Evolutionary conservation across 2,329 filamentous ascomycete species (phyloP).

Genomic region (Phaeosphaeriaceae sp.): DNA sequence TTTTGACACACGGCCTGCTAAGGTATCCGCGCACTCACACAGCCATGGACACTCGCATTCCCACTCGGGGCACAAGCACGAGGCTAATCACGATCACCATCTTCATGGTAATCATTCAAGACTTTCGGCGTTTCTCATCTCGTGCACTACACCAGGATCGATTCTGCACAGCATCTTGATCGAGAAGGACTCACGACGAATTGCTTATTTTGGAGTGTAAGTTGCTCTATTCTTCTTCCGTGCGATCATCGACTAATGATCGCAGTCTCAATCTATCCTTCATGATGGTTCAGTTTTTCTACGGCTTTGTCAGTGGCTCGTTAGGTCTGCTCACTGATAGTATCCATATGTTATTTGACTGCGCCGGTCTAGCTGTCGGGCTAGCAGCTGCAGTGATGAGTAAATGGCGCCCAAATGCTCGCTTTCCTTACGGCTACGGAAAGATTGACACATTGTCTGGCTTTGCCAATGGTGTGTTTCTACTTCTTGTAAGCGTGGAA

Average conservation of each 20-base stretch:
- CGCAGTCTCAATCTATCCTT: slow-evolving; percentile 87
- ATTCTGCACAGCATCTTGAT: slow-evolving; percentile 83
- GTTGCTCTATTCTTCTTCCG: slow-evolving; percentile 35
- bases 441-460: slow-evolving; percentile 97
- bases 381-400: slow-evolving; percentile 91
- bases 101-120: slow-evolving; percentile 63
- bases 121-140: slow-evolving; percentile 76
- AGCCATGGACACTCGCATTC: slow-evolving; percentile 34
- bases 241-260: background rate
- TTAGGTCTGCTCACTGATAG: slow-evolving; percentile 95
- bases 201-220: slow-evolving; percentile 96
- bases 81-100: slow-evolving; percentile 41
- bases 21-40: slow-evolving; percentile 30
- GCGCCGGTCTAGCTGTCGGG: slow-evolving; percentile 87
- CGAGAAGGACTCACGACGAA: slow-evolving; percentile 90
- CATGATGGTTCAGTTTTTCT: slow-evolving; percentile 93
- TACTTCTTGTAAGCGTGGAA: slow-evolving; percentile 94
- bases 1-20: slow-evolving; percentile 47
- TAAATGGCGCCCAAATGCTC: slow-evolving; percentile 90
- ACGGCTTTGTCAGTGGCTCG: slow-evolving; percentile 92
- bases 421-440: slow-evolving; percentile 93
- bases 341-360: slow-evolving; percentile 99
- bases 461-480: slow-evolving; percentile 93
- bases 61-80: slow-evolving; percentile 38
- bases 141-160: slow-evolving; percentile 72